Conservation (phyloP, 257 asterid species). For the Jaltomata sinuosa region DNA sequence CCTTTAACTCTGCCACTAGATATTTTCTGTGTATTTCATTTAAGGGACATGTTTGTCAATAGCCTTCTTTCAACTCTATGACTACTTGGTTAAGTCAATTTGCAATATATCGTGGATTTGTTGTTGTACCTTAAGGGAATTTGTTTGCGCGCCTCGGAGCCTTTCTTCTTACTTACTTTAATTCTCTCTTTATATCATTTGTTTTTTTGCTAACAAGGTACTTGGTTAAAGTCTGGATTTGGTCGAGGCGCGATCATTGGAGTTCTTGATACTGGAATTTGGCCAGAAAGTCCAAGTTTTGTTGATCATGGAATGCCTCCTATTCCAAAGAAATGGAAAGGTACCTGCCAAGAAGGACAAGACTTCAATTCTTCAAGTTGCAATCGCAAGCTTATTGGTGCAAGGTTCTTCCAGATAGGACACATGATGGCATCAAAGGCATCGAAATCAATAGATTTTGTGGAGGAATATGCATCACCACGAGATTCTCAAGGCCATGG, state of each 20-base stretch:
- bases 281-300: conserved; percentile 97
- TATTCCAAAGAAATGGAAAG: conserved; percentile 69
- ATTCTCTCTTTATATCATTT: not conserved
- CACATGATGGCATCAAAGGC: conserved; percentile 53
- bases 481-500: conserved; percentile 57
- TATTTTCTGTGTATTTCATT: not conserved
- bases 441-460: conserved; percentile 13
- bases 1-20: not conserved
- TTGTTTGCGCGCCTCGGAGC: not conserved
- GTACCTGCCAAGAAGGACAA: conserved; percentile 64
- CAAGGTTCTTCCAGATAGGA: conserved; percentile 71
- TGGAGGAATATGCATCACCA: conserved; percentile 24
- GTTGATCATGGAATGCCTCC: conserved; percentile 68
- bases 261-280: conserved; percentile 78
- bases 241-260: conserved; percentile 82
- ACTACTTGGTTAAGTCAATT: not conserved
- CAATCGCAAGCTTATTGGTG: conserved; percentile 78
- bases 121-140: not conserved
- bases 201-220: conserved; percentile 16
- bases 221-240: conserved; percentile 50
- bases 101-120: not conserved
- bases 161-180: not conserved
- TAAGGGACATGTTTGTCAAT: not conserved
- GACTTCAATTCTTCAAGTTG: conserved; percentile 52
- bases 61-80: not conserved